Evolutionary conservation across 2,329 filamentous ascomycete species (phyloP), one percentile per base, ranked within the genome.

Genomic region (Seiridium unicorne): DNA sequence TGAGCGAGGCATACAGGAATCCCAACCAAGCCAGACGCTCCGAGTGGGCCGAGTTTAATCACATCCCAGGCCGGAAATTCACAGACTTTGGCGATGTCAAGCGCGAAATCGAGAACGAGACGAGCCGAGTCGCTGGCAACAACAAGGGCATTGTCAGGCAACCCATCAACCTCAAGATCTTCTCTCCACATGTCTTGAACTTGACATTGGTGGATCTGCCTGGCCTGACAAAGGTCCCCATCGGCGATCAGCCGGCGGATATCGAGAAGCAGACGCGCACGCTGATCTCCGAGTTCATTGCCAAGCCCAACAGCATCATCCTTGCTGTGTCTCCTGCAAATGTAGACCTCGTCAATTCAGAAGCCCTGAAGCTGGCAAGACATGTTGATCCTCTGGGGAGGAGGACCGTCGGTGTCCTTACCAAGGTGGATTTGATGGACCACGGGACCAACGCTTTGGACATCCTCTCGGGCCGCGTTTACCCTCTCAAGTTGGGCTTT

Each of bases 141-240:
- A 99, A 99, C 81, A 98, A 98, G 79, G 95, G 95, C 70, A 99
- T 99, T 80, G 97, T 97, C 76, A 85, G 95, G 64, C 92, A 96
- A 73, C 93, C 95, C 61, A 99, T 99, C 76, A 98, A 99, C 78
- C 85, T 99, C 67, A 98, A 98, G 75, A 95, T 99, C 64, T 99
- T 97, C 80, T 98, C 95, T 51, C 93, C 95, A 32, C 90, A 97
- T 75, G 95, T 99, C 62, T 85, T 99, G 62, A 99, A 96, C 77
- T 82, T 99, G 77, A 99, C 95, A 2, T 81, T 99, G 69, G 95
- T 99, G 62, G 95, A 99, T 82, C 78, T 99, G 71, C 95, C 95
- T 3, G 95, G 95, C 69, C 80, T 99, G 73, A 99, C 95, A 70
- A 98, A 99, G 84, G 93, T 97, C 61, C 95, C 95, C 36, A 98